These are phyloP conservation scores for Phlebopus sp. DNA, from an alignment of 1,284 basidiomycete species.

Conservation along the genomic window DNA sequence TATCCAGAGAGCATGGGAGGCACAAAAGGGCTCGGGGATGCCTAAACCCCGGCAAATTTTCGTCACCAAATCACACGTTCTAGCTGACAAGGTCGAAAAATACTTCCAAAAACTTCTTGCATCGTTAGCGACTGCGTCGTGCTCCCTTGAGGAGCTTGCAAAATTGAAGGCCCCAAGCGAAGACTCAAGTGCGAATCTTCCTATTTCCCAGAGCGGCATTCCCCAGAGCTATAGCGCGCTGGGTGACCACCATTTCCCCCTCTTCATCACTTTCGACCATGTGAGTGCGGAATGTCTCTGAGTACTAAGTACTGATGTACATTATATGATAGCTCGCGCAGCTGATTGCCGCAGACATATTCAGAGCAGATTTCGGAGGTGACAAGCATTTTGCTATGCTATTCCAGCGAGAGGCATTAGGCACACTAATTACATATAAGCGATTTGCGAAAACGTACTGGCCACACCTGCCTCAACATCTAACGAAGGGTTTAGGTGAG, in stretches of 20 bases:
- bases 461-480: slow-evolving; percentile 54
- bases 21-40: slow-evolving; percentile 21
- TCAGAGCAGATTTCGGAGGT: no score
- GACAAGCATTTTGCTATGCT: no score
- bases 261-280: slow-evolving; percentile 66
- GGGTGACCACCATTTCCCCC: slow-evolving; percentile 61
- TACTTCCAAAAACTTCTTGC: slow-evolving; percentile 56
- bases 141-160: slow-evolving; percentile 39
- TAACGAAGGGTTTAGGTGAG: slow-evolving; percentile 52
- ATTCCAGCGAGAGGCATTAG: no score
- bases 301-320: neutral
- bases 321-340: slow-evolving; percentile 10
- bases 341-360: slow-evolving; percentile 12
- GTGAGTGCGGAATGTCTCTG: slow-evolving; percentile 34
- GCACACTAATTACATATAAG: no score
- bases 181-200: slow-evolving; percentile 40
- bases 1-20: slow-evolving; percentile 52
- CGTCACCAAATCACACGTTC: slow-evolving; percentile 65
- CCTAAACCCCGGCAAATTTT: slow-evolving; percentile 63
- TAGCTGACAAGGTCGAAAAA: slow-evolving; percentile 64
- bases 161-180: slow-evolving; percentile 22
- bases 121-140: slow-evolving; percentile 42
- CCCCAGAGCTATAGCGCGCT: slow-evolving; percentile 59
- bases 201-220: slow-evolving; percentile 43
- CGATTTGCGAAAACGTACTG: slow-evolving; percentile 47